Conservation (phyloP, 441 rosid genomes). For the Flueggea neowawraea region DNA sequence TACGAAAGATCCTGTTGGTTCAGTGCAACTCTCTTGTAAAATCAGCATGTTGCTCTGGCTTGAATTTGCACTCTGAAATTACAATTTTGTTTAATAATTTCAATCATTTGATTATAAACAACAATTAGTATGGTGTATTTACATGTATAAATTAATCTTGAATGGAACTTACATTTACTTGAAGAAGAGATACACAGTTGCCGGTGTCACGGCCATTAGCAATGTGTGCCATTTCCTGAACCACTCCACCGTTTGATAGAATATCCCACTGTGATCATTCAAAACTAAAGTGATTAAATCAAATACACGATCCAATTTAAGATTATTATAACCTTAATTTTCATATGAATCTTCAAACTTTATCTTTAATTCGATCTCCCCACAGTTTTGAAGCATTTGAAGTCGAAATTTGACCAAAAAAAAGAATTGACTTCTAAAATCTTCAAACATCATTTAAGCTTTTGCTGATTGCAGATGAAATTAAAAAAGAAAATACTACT, state of each 20-base stretch:
- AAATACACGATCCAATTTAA: background rate
- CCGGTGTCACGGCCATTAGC: constrained; percentile 78
- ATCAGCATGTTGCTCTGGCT: constrained; percentile 71
- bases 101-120: background rate
- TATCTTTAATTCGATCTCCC: too few relatives aligned
- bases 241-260: constrained; percentile 59
- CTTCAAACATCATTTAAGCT: too few relatives aligned
- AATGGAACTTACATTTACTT: constrained; percentile 51
- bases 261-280: constrained; percentile 81
- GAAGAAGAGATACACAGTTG: constrained; percentile 74
- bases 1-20: constrained; percentile 59
- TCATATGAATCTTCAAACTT: too few relatives aligned
- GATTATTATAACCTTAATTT: too few relatives aligned
- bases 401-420: too few relatives aligned
- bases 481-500: too few relatives aligned
- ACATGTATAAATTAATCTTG: background rate
- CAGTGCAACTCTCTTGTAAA: constrained; percentile 78
- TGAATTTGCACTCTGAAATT: constrained; percentile 51
- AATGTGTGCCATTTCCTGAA: constrained; percentile 74
- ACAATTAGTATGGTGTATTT: background rate
- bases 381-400: too few relatives aligned
- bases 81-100: background rate
- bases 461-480: too few relatives aligned
- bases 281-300: constrained; percentile 7
- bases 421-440: too few relatives aligned